Evolutionary conservation across 2,329 filamentous ascomycete species (phyloP), one percentile per base, ranked within the genome.

Genomic region (Calcarisporium arbuscula): DNA sequence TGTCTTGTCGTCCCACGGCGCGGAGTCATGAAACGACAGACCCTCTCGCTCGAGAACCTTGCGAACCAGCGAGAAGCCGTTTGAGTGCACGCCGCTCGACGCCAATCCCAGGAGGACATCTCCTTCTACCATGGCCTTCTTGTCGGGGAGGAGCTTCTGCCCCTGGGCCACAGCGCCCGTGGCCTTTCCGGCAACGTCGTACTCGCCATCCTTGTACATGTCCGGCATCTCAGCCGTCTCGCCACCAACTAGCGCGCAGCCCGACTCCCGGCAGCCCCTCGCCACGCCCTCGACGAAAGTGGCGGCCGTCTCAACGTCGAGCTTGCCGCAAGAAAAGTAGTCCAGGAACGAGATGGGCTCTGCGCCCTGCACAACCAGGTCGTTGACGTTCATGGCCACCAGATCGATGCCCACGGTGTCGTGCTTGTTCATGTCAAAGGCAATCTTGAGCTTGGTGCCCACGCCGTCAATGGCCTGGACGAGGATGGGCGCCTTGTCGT

Each of bases 161-260:
- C 74, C 64, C n/a, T n/a, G n/a, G 22, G 72, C 68, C 54, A 96
- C 84, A 27, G 88, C 86, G 37, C 92, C 92, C 29, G 94, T 81
- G 14, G 90, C 90, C 25, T 84, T 85, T 42, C 92, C 92, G 16
- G 87, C 89, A 7, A 89, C 88, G 51, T 98, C 92, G 58, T 96
- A 98, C 54, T 94, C 86, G 32, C 87, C 85, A 34, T 76, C 79
- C 44, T 81, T 72, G 65, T 95, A 95, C 69, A 96, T 86, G 35
- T 89, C 89, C 0, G 90, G 90, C 92, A 98, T 96, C 64, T 98
- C 92, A 6, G 92, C 92, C 1, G 92, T 98, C 64, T 98, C 92
- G 28, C 92, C 92, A 25, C 92, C 92, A n/a, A 96, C 85, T 4
- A 98, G 74, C 12, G 89, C 89, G 53, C 90, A 95, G 28, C 82